These are phyloP conservation scores for Candida gorgasii DNA, from an alignment of 805 yeast species.

Conservation along the genomic window DNA sequence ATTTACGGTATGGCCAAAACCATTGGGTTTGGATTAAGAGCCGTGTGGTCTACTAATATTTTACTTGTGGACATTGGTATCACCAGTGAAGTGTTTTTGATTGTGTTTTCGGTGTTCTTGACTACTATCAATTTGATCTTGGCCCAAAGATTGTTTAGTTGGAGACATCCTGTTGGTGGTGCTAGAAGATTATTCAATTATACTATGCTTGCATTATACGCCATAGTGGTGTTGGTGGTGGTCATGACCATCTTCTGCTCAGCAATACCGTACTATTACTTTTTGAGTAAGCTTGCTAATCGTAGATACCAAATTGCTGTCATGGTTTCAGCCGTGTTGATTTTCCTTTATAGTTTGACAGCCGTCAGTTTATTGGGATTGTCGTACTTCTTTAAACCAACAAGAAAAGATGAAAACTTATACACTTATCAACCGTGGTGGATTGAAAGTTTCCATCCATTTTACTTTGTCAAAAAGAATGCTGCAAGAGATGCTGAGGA, in stretches of 20 bases:
- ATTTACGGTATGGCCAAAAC: slow-evolving; percentile 52
- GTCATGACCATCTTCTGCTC: slow-evolving; percentile 66
- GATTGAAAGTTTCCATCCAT: slow-evolving; percentile 63
- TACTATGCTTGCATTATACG: slow-evolving; percentile 50
- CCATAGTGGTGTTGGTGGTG: slow-evolving; percentile 54
- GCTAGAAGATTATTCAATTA: slow-evolving; percentile 49
- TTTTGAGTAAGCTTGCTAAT: slow-evolving; percentile 36
- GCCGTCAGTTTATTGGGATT: slow-evolving; percentile 50
- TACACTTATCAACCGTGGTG: slow-evolving; percentile 76
- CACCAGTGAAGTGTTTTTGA: slow-evolving; percentile 54
- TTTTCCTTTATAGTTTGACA: slow-evolving; percentile 49
- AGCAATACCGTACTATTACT: slow-evolving; percentile 60
- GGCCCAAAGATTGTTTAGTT: slow-evolving; percentile 72
- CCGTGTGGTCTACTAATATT: slow-evolving; percentile 56
- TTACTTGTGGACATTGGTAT: slow-evolving; percentile 50
- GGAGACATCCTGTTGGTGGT: slow-evolving; percentile 76
- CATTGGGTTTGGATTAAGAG: slow-evolving; percentile 60
- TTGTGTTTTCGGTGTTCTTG: slow-evolving; percentile 56
- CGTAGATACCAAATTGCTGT: slow-evolving; percentile 26
- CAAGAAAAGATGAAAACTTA: slow-evolving; percentile 48
- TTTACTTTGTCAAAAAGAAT: slow-evolving; percentile 59
- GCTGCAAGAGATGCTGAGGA: slow-evolving; percentile 52
- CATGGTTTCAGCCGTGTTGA: slow-evolving; percentile 30
- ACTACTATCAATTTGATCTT: slow-evolving; percentile 60
- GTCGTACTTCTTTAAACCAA: slow-evolving; percentile 59